Evolutionary conservation across 768 basidiomycete species (phyloP), one percentile per base, ranked within the genome.

Genomic region (Pholiota microspora): DNA sequence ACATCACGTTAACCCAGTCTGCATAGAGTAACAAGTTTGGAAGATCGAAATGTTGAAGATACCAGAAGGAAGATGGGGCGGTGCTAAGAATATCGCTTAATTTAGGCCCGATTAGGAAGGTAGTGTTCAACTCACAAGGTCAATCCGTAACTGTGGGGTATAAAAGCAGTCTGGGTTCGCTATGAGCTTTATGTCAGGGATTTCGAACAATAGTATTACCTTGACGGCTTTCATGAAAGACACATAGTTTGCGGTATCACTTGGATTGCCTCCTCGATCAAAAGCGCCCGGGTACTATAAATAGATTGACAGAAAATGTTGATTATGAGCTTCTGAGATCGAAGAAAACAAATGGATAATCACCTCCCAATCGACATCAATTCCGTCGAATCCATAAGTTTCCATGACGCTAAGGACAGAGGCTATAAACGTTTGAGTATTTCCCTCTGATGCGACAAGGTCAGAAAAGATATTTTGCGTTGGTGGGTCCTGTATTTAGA

Each of bases 1-100:
- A 51, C 38, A 42, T 58, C 34, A 47, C 38, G 29, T 58, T 51
- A 25, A 57, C 44, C 67, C 67, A 68, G 28, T 68, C 67, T n/a
- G 60, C 59, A 2, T 32, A 48, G 24, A 63, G 44, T 13, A 62
- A 16, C 25, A 69, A 34, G 2, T 45, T 59, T 3, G 58, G 59
- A 34, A 69, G 57, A 47, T 69, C 68, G 21, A 68, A 69, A 34
- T 69, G 59, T 49, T 69, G 68, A 5, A 69, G 53, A 54, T 69
- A 69, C 68, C 68, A 69, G 47, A 51, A 67, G 2, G 58, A 60
- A 0, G 67, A 64, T 0, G 67, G 67, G 1, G 63, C 62, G 9
- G 67, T 68, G 44, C 57, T 58, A 44, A 46, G 49, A 42, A 31
- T 16, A 12, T 9, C 32, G 38, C 4, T 18, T 25, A 10, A 46